A percentile compares a stretch with the other conserved stretches of the same genome.
Evolutionary conservation across 2,329 filamentous ascomycete genomes (phyloP).

Genomic region (Seiridium unicorne): DNA sequence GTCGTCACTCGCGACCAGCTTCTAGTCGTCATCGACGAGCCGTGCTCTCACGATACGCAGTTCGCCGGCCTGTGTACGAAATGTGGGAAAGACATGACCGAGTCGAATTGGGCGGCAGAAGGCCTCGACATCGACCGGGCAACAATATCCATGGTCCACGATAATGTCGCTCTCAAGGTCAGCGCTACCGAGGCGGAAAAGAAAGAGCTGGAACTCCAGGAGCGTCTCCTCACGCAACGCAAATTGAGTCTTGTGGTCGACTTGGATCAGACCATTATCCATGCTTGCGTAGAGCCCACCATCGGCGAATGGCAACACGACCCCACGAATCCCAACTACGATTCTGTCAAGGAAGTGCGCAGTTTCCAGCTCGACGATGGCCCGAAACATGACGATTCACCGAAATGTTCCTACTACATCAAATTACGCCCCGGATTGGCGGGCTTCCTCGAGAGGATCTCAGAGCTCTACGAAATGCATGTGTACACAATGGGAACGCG

Average conservation of each 20-base stretch:
- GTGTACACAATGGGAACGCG: slow-evolving; percentile 99
- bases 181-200: slow-evolving; percentile 77
- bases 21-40: slow-evolving; percentile 80
- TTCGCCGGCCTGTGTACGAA: slow-evolving; percentile 87
- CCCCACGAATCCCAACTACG: slow-evolving; percentile 83
- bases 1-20: slow-evolving; percentile 57
- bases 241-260: slow-evolving; percentile 95
- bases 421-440: slow-evolving; percentile 88
- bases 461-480: slow-evolving; percentile 86
- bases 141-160: slow-evolving; percentile 92
- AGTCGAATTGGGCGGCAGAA: slow-evolving; percentile 81
- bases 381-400: slow-evolving; percentile 59
- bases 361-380: slow-evolving; percentile 91
- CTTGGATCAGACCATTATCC: slow-evolving; percentile 97
- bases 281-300: slow-evolving; percentile 95
- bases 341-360: slow-evolving; percentile 83
- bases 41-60: slow-evolving; percentile 87
- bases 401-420: slow-evolving; percentile 95
- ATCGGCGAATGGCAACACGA: slow-evolving; percentile 95
- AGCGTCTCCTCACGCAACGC: slow-evolving; percentile 72
- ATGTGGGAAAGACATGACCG: slow-evolving; percentile 95
- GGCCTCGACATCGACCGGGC: slow-evolving; percentile 79
- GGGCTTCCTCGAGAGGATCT: slow-evolving; percentile 75
- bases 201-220: slow-evolving; percentile 83
- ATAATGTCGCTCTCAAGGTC: slow-evolving; percentile 83